Evolutionary conservation across 176 grass and related monocot genomes (phyloP), one percentile per base, ranked within the genome.

Genomic region (Zoysia pacifica): DNA sequence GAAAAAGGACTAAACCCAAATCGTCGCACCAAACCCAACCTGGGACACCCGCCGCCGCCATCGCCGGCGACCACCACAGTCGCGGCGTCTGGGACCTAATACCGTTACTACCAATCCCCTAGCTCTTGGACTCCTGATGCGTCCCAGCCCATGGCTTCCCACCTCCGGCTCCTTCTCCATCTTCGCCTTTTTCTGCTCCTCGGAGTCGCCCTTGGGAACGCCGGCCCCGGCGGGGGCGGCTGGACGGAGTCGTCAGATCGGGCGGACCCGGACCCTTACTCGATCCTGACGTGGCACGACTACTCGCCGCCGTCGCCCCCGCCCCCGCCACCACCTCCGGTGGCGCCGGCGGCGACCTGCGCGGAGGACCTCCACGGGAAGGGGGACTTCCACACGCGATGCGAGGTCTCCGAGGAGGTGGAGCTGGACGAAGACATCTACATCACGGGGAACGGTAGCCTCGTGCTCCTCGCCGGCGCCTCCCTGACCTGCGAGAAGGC

Each of bases 261-360:
- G 77, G 55, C 9, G 84, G 72, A 4, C 74, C 62, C 37, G 56
- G 89, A 86, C 7, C 60, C 62, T 6, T 93, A 89, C 67, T 94
- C 91, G 84, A 87, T 98, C 84, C 72, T 98, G 63, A 87, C 75
- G 5, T 94, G 78, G 62, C 92, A 93, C 78, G 95, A 98, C 70
- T 94, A 98, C 86, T 87, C 88, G 6, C 95, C 92, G 15, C 95
- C 95, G 0, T 69, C 92, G 46, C 86, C 95, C 38, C 83, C 92
- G 56, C 81, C 90, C 5, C 90, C 87, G 69, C 92, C 90, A 41
- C 89, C 86, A 12, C 83, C 86, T 9, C 95, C 95, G 44, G 75
- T 80, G 39, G 79, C 90, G 47, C 97, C 97, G 28, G 80, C 74
- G 79, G 88, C 84, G 19, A 93, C 93, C 53, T 99, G 97, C 55